Evolutionary conservation across 805 yeast species (phyloP), one percentile per base, ranked within the genome.

Genomic region (Wickerhamomyces subpelliculosus): DNA sequence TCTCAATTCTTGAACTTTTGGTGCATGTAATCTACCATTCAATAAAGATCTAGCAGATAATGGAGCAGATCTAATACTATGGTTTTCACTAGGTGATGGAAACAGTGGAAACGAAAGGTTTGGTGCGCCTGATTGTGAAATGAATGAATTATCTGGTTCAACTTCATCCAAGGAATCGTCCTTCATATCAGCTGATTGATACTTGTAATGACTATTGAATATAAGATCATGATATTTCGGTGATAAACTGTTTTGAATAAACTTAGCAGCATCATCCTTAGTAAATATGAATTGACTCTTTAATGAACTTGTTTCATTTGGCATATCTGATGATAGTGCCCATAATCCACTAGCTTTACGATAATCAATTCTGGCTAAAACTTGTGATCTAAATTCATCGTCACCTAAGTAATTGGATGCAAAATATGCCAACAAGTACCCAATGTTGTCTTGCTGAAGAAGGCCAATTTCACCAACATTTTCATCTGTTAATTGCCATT

Each of bases 401-500:
- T 37, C 33, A 7, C 35, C 34, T n/a, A 44, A 35, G 7, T 36
- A 14, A 26, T 43, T 40, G 1, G 52, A 25, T 6, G 47, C 36
- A 31, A 24, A 44, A 24, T 44, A 53, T 5, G 36, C 32, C 13
- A 46, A 40, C 7, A 35, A 17, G 27, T 36, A 46, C 13, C 44
- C 57, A 20, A 52, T 29, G 35, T 52, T 54, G 32, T 54, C 59
- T 23, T 20, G 35, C 8, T 48, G n/a, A 5, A 46, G 29, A 1
- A 16, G 5, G 11, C 12, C 5, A 4, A 13, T 10, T 8, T 16
- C 19, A 27, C 12, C 16, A 3, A 40, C 32, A 29, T 5, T 14
- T 25, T 17, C 30, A 10, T 36, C 33, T 35, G 39, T 19, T 13
- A 65, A 27, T 32, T 56, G 58, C 78, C 78, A 73, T 39, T 62